Evolutionary conservation across 164 flowering plant genomes (phyloP).

Genomic region (Magnolia kwangsiensis): DNA sequence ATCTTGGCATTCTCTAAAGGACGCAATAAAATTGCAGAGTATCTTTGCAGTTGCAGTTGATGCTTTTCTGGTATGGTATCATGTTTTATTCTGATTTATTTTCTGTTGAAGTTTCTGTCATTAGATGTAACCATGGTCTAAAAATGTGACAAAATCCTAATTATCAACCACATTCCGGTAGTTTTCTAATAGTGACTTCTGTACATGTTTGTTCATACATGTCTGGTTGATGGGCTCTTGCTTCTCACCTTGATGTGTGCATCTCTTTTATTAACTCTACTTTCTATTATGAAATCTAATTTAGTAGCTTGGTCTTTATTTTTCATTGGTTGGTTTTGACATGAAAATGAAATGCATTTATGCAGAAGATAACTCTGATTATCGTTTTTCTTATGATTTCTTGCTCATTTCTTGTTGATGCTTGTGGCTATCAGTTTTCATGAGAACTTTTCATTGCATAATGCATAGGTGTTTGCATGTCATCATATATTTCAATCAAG

Average conservation of each 20-base stretch:
- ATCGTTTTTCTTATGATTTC: not conserved
- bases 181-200: no score
- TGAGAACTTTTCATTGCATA: not conserved
- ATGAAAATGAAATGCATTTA: not conserved
- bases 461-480: constrained; percentile 60
- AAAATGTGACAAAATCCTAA: no score
- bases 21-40: constrained; percentile 31
- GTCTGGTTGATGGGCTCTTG: no score
- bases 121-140: no score
- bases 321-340: no score
- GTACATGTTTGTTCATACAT: no score
- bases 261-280: no score
- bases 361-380: not conserved
- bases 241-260: no score
- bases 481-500: constrained; percentile 36
- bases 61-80: constrained; percentile 41
- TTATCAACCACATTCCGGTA: no score
- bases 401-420: not conserved
- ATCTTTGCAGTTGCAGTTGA: constrained; percentile 43
- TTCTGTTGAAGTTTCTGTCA: no score
- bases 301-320: no score
- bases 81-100: constrained; percentile 22
- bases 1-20: constrained; percentile 58
- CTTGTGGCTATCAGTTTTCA: not conserved
- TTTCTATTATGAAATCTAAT: no score